Percentiles rank a stretch among this genome's conserved stretches.
phyloP scores from a whole-genome alignment of 2,329 filamentous ascomycete genomes.

The Emmonsiellopsis sp. region DNA sequence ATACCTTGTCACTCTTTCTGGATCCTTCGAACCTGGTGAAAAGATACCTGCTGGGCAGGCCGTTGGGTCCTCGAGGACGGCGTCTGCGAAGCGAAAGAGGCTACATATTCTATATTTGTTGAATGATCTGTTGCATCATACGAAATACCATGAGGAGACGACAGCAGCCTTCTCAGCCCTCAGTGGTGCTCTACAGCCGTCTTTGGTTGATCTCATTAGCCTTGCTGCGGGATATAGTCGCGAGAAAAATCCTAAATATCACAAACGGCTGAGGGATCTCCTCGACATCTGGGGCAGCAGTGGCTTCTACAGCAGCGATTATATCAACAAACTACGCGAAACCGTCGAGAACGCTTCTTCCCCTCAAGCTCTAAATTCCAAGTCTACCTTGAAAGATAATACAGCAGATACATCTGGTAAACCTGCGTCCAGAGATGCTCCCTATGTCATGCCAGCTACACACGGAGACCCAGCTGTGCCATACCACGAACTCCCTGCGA shows the following conservation, averaged over 20 bases:
- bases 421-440: conserved; percentile 35
- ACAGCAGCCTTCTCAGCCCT: conserved; percentile 41
- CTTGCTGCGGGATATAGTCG: conserved; percentile 46
- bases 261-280: conserved; percentile 54
- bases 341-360: conserved; percentile 42
- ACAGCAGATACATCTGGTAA: conserved; percentile 37
- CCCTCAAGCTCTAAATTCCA: conserved; percentile 22
- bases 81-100: conserved; percentile 58
- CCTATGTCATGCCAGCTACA: conserved; percentile 63
- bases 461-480: conserved; percentile 67
- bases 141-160: conserved; percentile 42
- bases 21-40: conserved; percentile 39
- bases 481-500: conserved; percentile 76
- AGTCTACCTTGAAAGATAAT: conserved; percentile 18
- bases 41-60: conserved; percentile 8
- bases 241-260: conserved; percentile 55
- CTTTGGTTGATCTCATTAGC: conserved; percentile 54
- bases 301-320: conserved; percentile 48
- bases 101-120: conserved; percentile 70
- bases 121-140: conserved; percentile 69
- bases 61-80: conserved; percentile 17
- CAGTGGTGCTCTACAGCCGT: conserved; percentile 47
- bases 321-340: conserved; percentile 52
- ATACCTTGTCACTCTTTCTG: conserved; percentile 62
- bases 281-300: conserved; percentile 63